phyloP scores from a whole-genome alignment of 2,329 filamentous ascomycete genomes.

The Orbilia quercus region DNA sequence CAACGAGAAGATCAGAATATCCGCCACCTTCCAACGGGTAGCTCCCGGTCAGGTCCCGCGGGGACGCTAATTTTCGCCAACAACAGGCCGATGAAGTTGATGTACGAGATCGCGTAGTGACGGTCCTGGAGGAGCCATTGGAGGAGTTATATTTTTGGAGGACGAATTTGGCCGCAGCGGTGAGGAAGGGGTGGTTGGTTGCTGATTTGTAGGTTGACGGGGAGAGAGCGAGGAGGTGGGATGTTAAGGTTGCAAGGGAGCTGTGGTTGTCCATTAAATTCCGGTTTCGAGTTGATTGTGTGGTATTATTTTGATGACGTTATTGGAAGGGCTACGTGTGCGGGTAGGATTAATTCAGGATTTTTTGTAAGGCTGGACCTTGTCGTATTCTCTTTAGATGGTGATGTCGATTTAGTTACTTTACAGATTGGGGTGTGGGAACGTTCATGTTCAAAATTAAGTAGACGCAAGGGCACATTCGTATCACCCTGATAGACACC shows the following conservation, averaged over 20 bases:
- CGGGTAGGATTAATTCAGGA: too few relatives aligned
- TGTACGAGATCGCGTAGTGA: slow-evolving; percentile 32
- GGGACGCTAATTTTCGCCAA: slow-evolving; percentile 26
- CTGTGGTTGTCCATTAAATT: too few relatives aligned
- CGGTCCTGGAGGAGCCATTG: slow-evolving; percentile 42
- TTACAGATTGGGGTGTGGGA: background rate
- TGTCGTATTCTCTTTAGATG: too few relatives aligned
- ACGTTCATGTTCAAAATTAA: too few relatives aligned
- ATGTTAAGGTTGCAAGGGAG: background rate
- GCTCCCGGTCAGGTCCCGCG: slow-evolving; percentile 8
- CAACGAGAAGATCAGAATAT: slow-evolving; percentile 27
- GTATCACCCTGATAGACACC: too few relatives aligned
- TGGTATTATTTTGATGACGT: too few relatives aligned
- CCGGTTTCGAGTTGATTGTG: too few relatives aligned
- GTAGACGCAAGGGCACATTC: too few relatives aligned
- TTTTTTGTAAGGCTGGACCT: too few relatives aligned
- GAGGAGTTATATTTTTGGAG: slow-evolving; percentile 2
- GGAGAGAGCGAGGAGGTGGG: slow-evolving; percentile 31
- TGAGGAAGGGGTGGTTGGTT: slow-evolving; percentile 19
- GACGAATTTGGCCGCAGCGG: slow-evolving; percentile 1
- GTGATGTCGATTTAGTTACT: too few relatives aligned
- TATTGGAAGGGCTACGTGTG: too few relatives aligned
- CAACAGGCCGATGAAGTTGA: slow-evolving; percentile 31
- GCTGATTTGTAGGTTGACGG: slow-evolving; percentile 26
- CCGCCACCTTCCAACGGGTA: slow-evolving; percentile 10